These are phyloP conservation scores for Penicillium sp. DNA, from an alignment of 2,329 filamentous ascomycete genomes.

Conservation along the genomic window DNA sequence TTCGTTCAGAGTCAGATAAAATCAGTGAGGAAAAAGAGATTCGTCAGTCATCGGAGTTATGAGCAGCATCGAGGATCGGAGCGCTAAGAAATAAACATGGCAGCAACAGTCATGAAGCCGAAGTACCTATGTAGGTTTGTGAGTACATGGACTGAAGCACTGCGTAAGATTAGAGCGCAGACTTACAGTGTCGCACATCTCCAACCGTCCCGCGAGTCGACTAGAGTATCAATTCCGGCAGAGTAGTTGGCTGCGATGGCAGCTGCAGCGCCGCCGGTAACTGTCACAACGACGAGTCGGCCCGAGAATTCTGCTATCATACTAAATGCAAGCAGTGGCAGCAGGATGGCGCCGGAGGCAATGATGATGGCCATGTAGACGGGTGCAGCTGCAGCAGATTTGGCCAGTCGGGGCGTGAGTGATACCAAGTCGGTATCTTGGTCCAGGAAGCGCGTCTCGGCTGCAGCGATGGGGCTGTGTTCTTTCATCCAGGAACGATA, in stretches of 20 bases:
- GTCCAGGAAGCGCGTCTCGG: slow-evolving; percentile 55
- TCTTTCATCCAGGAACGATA: slow-evolving; percentile 56
- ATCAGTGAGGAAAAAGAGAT: slow-evolving; percentile 6
- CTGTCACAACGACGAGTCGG: slow-evolving; percentile 56
- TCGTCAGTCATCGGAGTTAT: slow-evolving; percentile 18
- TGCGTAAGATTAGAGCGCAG: not conserved
- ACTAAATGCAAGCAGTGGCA: slow-evolving; percentile 59
- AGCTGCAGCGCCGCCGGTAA: slow-evolving; percentile 51
- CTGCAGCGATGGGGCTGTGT: slow-evolving; percentile 49
- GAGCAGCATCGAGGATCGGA: not conserved
- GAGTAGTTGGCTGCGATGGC: slow-evolving; percentile 40
- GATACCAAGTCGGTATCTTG: slow-evolving; percentile 48
- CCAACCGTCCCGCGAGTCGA: slow-evolving; percentile 42
- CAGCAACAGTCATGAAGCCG: slow-evolving; percentile 39
- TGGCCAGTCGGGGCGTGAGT: slow-evolving; percentile 25
- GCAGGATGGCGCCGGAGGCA: slow-evolving; percentile 52
- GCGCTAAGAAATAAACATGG: slow-evolving; percentile 38
- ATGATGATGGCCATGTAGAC: slow-evolving; percentile 45
- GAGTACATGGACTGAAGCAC: slow-evolving; percentile 1
- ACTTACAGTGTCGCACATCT: slow-evolving; percentile 40
- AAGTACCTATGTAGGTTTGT: slow-evolving; percentile 33
- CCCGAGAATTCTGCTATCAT: slow-evolving; percentile 57
- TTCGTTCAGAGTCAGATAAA: not conserved
- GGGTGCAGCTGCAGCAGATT: slow-evolving; percentile 21
- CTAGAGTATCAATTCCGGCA: slow-evolving; percentile 33